phyloP scores from a whole-genome alignment of 202 grass and related monocot genomes.

The Carex arenaria region DNA sequence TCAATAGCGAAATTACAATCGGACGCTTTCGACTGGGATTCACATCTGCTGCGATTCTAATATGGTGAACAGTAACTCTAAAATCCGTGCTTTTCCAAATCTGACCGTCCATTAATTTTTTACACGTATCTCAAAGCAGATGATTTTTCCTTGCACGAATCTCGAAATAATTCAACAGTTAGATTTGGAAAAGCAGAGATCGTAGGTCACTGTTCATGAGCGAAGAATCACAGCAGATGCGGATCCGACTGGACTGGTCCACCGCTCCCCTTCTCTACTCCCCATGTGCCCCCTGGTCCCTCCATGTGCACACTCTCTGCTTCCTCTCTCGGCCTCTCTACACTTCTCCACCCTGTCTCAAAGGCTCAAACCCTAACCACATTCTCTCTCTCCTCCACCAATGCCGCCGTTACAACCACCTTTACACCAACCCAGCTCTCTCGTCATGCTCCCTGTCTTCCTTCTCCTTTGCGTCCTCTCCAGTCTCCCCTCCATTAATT shows the following conservation, averaged over 20 bases:
- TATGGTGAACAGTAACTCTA: no score
- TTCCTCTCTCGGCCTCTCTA: not conserved
- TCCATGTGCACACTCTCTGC: slow-evolving; percentile 41
- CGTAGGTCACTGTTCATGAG: no score
- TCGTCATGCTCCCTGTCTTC: not conserved
- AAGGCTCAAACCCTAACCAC: slow-evolving; percentile 17
- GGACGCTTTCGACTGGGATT: no score
- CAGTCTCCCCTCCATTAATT: slow-evolving; percentile 1
- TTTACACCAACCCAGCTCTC: not conserved
- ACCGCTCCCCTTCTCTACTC: not conserved
- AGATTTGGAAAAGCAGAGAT: no score
- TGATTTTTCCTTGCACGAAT: no score
- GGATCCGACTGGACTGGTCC: not conserved
- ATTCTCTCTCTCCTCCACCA: not conserved
- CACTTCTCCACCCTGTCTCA: slow-evolving; percentile 28
- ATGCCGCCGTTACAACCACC: not conserved
- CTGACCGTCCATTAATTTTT: no score
- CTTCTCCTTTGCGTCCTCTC: slow-evolving; percentile 30
- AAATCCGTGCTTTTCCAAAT: no score
- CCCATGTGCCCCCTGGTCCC: slow-evolving; percentile 25
- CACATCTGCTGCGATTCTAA: no score
- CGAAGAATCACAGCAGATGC: no score
- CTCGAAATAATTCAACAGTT: no score
- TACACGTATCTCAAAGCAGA: no score
- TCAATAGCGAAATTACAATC: no score